These are phyloP conservation scores for Senna siamea DNA, from an alignment of 306 rosid species.

Conservation along the genomic window DNA sequence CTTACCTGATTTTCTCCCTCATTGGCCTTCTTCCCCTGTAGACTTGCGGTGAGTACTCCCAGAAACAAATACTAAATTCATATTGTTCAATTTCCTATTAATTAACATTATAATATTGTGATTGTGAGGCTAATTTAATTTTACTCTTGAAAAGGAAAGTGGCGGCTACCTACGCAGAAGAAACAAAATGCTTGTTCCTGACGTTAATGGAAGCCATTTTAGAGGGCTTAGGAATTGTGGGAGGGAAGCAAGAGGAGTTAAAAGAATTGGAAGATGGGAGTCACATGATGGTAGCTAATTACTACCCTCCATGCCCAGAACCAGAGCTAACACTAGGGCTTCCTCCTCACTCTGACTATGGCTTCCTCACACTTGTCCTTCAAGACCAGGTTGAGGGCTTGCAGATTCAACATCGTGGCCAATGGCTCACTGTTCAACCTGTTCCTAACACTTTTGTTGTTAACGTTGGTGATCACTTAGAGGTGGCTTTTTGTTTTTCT, in stretches of 20 bases:
- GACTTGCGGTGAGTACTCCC: constrained; percentile 57
- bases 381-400: constrained; percentile 85
- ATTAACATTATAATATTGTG: no score
- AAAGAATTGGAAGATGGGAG: constrained; percentile 74
- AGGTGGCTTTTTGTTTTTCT: constrained; percentile 46
- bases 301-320: constrained; percentile 87
- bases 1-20: constrained; percentile 53
- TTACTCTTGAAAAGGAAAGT: constrained; percentile 57
- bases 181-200: constrained; percentile 59
- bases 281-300: constrained; percentile 83
- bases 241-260: constrained; percentile 45
- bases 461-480: constrained; percentile 93
- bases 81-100: no score
- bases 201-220: constrained; percentile 61
- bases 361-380: constrained; percentile 82
- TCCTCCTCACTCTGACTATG: constrained; percentile 96
- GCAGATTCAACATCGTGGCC: constrained; percentile 64
- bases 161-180: constrained; percentile 69
- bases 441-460: constrained; percentile 72
- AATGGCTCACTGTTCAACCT: constrained; percentile 86
- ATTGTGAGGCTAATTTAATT: no score
- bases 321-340: constrained; percentile 92
- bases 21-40: constrained; percentile 80
- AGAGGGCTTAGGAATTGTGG: constrained; percentile 68
- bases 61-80: no score